Base-by-base conservation (phyloP, 2,329 filamentous ascomycete genomes). In the Colletotrichum gloeosporioides region DNA sequence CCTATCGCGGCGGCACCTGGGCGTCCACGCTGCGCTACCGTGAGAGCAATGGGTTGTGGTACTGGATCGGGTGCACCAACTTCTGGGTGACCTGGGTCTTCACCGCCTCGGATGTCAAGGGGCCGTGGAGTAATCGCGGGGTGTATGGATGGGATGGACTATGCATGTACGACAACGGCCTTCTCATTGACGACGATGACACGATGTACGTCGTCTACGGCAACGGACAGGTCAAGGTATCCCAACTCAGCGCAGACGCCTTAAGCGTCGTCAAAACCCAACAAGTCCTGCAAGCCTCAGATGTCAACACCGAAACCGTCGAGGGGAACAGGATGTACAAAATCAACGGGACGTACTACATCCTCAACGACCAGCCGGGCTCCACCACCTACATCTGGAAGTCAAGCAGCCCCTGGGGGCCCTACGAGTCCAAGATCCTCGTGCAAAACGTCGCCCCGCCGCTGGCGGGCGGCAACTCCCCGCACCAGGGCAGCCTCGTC, bases 261-360 rank as follows among this genome's bases (percentile, higher is more conserved):
- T 81, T 89, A 1, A 84, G 82, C 32, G 81, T 89, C 66, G 86
- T 88, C 13, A 85, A 84, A 59, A 84, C 84, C 0, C 83, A 89
- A 74, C 77, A 83, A 25, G 87, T 92, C 5, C 89, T 88, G 78
- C 82, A 81, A 25, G 82, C 78, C 16, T 82, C 85, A 5, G 82
- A 86, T 32, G 82, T 81, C 8, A 80, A 80, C 8, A 83, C 82
- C 8, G 78, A 80, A 6, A 77, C 77, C 18, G 82, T 92, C 7
- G 90, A 92, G 78, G 90, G 90, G 5, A 84, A 86, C 8, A 85
- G 90, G 3, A 87, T 93, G 84, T 92, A 93, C 82, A 90, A 92
- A 78, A 87, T 87, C 75, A 87, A 91, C 63, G 90, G 88, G 0
- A 81, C 79, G 2, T 92, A 92, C 82, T 92, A 91, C 77, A 89